A percentile compares a stretch with the other conserved stretches of the same genome.
Evolutionary conservation across 306 rosid species (phyloP).

Genomic region (Vicia sativa): DNA sequence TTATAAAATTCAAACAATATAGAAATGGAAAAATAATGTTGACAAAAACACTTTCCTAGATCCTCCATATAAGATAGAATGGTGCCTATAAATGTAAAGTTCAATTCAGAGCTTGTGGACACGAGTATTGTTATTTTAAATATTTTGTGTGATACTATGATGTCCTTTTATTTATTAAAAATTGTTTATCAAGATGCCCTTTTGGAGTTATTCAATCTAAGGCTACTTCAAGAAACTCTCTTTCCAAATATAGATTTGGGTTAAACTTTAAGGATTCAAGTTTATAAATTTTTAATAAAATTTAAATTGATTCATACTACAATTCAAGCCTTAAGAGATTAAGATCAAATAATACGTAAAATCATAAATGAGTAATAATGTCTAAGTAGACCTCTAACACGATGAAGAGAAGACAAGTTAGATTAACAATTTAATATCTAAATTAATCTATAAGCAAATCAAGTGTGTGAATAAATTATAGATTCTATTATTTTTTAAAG

Average conservation of each 20-base stretch:
- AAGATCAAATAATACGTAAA: background rate
- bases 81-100: background rate
- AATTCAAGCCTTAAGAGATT: background rate
- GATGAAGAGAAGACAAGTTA: too few relatives aligned
- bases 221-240: background rate
- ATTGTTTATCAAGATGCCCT: background rate
- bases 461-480: too few relatives aligned
- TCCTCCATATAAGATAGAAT: constrained; percentile 9
- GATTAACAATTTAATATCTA: too few relatives aligned
- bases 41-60: constrained; percentile 7
- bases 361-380: too few relatives aligned
- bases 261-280: background rate
- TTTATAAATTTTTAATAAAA: too few relatives aligned
- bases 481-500: too few relatives aligned
- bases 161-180: background rate
- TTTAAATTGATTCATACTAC: too few relatives aligned
- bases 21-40: background rate
- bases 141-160: background rate
- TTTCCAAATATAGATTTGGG: background rate
- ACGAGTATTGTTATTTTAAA: background rate
- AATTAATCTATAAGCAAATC: too few relatives aligned
- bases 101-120: background rate
- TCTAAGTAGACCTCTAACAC: rapidly evolving
- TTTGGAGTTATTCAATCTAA: constrained; percentile 14
- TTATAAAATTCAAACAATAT: background rate